These are phyloP conservation scores for Ocimum tenuiflorum DNA, from an alignment of 257 asterid genomes.

Conservation along the genomic window DNA sequence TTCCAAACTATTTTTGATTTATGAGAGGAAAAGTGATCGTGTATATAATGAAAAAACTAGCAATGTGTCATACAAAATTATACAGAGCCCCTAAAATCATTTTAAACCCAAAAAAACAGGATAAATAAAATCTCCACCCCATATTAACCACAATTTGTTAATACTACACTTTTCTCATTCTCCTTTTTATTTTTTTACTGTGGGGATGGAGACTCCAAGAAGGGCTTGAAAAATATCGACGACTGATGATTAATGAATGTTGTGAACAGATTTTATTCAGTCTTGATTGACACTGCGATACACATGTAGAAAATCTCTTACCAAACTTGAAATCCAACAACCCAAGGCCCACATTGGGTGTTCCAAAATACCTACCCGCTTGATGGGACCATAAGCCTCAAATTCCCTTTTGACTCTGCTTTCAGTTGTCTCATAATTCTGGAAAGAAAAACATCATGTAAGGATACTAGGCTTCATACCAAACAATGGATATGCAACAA, in stretches of 20 bases:
- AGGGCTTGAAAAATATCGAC: neutral
- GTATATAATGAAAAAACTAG: neutral
- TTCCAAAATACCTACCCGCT: slow-evolving; percentile 95
- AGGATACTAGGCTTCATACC: slow-evolving; percentile 4
- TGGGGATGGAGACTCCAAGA: neutral
- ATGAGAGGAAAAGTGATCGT: neutral
- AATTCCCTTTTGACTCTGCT: slow-evolving; percentile 94
- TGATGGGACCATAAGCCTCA: slow-evolving; percentile 97
- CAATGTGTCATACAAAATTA: neutral
- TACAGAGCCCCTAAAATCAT: neutral
- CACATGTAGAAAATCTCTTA: slow-evolving; percentile 47
- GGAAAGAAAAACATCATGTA: slow-evolving; percentile 21
- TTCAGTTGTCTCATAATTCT: slow-evolving; percentile 92
- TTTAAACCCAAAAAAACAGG: neutral
- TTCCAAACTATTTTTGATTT: neutral
- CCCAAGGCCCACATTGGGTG: slow-evolving; percentile 64
- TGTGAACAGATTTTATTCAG: neutral
- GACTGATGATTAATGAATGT: neutral
- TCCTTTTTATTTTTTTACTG: neutral
- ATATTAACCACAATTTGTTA: neutral
- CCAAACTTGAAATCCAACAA: slow-evolving; percentile 63
- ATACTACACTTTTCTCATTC: neutral
- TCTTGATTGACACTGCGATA: slow-evolving; percentile 19
- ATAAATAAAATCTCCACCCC: neutral
- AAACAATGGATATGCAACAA: neutral